Conservation (phyloP, 257 asterid genomes). For the Solanum virginianum region DNA sequence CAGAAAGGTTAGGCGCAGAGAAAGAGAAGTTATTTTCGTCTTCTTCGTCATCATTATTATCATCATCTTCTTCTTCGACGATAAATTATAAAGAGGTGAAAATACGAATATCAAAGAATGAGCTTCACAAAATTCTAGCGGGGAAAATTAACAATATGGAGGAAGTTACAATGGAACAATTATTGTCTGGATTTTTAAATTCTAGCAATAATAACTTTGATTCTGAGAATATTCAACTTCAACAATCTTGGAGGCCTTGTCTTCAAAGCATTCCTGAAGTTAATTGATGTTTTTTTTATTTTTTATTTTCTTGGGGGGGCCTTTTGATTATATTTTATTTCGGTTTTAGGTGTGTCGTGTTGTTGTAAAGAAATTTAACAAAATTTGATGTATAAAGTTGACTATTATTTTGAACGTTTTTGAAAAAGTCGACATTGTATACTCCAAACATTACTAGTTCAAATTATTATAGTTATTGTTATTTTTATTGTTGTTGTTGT, state of each 20-base stretch:
- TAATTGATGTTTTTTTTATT: neutral
- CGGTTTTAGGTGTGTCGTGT: neutral
- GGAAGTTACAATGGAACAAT: neutral
- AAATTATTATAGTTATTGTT: neutral
- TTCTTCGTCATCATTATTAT: neutral
- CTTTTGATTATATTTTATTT: too few species aligned
- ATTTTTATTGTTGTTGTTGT: neutral
- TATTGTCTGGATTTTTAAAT: neutral
- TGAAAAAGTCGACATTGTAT: neutral
- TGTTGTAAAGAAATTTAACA: neutral
- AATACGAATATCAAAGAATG: neutral
- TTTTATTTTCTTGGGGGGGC: too few species aligned
- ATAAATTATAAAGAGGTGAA: neutral
- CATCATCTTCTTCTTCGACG: neutral
- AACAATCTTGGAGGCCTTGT: slow-evolving; percentile 4
- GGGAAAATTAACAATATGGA: neutral
- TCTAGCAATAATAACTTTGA: neutral
- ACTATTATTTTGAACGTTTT: neutral
- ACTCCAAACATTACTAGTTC: neutral
- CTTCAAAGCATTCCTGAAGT: slow-evolving; percentile 7
- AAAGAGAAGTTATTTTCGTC: neutral
- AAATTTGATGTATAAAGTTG: neutral
- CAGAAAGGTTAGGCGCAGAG: neutral
- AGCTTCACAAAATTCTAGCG: neutral
- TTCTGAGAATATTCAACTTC: neutral